These are phyloP conservation scores for Euphorbia tirucalli DNA, from an alignment of 345 rosid genomes.

Conservation along the genomic window DNA sequence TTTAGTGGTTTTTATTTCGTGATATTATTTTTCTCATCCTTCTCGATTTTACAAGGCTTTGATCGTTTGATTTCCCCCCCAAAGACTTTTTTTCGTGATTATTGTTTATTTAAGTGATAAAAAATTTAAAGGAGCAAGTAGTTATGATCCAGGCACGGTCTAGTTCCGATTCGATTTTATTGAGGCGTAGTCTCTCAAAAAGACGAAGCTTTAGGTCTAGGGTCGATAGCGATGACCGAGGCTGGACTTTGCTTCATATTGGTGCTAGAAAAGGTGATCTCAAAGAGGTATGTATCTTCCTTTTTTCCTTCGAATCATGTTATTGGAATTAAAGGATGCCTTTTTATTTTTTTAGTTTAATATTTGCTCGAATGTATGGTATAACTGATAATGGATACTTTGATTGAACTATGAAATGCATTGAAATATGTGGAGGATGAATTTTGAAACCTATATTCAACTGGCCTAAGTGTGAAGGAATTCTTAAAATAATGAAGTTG, in stretches of 20 bases:
- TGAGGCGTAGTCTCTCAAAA: conserved; percentile 58
- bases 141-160: conserved; percentile 52
- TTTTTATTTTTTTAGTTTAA: background rate
- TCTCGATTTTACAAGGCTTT: background rate
- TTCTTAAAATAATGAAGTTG: too few species aligned
- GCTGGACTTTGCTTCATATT: conserved; percentile 87
- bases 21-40: background rate
- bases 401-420: too few species aligned
- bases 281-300: conserved; percentile 36
- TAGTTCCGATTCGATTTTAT: conserved; percentile 21
- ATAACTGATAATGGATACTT: background rate
- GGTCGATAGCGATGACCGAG: conserved; percentile 71
- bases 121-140: background rate
- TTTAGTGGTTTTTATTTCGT: background rate
- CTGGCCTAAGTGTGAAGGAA: too few species aligned
- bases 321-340: background rate
- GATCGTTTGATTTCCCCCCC: background rate
- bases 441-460: too few species aligned
- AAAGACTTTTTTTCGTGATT: background rate
- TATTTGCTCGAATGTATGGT: background rate
- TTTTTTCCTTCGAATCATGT: background rate
- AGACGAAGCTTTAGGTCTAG: conserved; percentile 50
- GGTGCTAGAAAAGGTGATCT: conserved; percentile 87
- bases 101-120: background rate
- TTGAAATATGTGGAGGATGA: background rate